Conservation (phyloP, 805 yeast genomes). For the Zygosaccharomyces gambellarensis region DNA sequence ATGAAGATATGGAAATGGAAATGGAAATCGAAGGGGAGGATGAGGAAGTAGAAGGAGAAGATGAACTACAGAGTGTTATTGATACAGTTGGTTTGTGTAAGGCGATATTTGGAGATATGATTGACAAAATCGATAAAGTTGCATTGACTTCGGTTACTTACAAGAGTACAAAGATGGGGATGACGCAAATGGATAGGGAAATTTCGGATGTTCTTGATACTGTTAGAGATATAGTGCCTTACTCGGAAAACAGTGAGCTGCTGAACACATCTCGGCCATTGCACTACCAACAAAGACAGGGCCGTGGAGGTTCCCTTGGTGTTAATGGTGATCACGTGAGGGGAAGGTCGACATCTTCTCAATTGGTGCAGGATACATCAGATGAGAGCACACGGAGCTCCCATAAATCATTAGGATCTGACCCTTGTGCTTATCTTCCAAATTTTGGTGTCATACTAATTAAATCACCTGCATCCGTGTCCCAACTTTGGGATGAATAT, state of each 20-base stretch:
- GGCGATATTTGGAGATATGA: conserved; percentile 15
- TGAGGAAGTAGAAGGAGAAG: conserved; percentile 5
- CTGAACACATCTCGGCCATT: background rate
- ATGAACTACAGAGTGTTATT: conserved; percentile 6
- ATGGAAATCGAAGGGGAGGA: conserved; percentile 1
- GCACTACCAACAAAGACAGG: background rate
- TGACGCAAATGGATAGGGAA: conserved; percentile 6
- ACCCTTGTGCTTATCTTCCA: conserved; percentile 23
- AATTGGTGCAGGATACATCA: background rate
- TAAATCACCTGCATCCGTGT: conserved; percentile 28
- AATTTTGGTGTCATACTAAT: conserved; percentile 30
- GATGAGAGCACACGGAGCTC: background rate
- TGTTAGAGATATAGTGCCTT: conserved; percentile 3
- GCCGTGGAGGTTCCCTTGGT: too few species aligned
- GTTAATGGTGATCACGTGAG: background rate
- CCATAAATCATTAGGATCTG: conserved; percentile 3
- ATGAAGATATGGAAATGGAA: conserved; percentile 2
- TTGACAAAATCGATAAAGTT: conserved; percentile 17
- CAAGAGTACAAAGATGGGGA: conserved; percentile 4
- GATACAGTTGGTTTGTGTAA: conserved; percentile 17
- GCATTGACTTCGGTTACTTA: conserved; percentile 3
- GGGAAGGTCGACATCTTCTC: background rate
- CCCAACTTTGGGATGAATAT: conserved; percentile 32
- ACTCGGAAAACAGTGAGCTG: background rate
- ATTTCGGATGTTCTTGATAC: conserved; percentile 4